These are phyloP conservation scores for Thalassiosira ordinaria DNA, from an alignment of 352 stramenopile species.

Conservation along the genomic window DNA sequence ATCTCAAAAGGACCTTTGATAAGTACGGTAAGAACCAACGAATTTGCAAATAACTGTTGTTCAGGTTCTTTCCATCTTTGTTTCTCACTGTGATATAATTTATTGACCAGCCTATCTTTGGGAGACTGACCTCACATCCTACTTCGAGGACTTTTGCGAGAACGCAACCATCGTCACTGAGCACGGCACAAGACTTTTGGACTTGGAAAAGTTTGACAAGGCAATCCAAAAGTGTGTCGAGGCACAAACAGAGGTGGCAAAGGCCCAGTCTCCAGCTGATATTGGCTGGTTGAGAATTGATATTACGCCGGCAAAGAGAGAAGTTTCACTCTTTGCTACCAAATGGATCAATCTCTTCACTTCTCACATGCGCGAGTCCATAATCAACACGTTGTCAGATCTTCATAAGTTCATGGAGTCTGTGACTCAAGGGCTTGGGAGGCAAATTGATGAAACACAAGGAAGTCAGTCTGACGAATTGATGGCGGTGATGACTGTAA, in stretches of 20 bases:
- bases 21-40: too few relatives aligned
- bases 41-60: too few relatives aligned
- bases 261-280: slow-evolving; percentile 90
- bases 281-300: slow-evolving; percentile 98
- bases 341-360: slow-evolving; percentile 97
- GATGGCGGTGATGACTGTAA: slow-evolving; percentile 96
- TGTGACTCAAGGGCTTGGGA: slow-evolving; percentile 90
- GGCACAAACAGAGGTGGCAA: slow-evolving; percentile 91
- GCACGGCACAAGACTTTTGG: slow-evolving; percentile 90
- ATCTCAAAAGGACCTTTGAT: slow-evolving; percentile 95
- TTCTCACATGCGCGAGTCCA: slow-evolving; percentile 91
- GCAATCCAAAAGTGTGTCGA: slow-evolving; percentile 96
- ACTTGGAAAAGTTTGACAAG: slow-evolving; percentile 94
- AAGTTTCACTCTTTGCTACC: slow-evolving; percentile 93
- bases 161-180: slow-evolving; percentile 84
- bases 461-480: slow-evolving; percentile 91
- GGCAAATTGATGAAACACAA: slow-evolving; percentile 88
- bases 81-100: too few relatives aligned
- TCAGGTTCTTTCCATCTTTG: too few relatives aligned
- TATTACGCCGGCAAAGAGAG: slow-evolving; percentile 95
- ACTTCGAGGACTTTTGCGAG: slow-evolving; percentile 93
- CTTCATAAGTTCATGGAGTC: slow-evolving; percentile 94
- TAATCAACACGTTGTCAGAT: slow-evolving; percentile 86
- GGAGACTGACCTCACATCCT: slow-evolving; percentile 91
- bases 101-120: too few relatives aligned